Evolutionary conservation across 2,329 filamentous ascomycete species (phyloP).

Genomic region (Xylariaceae sp.): DNA sequence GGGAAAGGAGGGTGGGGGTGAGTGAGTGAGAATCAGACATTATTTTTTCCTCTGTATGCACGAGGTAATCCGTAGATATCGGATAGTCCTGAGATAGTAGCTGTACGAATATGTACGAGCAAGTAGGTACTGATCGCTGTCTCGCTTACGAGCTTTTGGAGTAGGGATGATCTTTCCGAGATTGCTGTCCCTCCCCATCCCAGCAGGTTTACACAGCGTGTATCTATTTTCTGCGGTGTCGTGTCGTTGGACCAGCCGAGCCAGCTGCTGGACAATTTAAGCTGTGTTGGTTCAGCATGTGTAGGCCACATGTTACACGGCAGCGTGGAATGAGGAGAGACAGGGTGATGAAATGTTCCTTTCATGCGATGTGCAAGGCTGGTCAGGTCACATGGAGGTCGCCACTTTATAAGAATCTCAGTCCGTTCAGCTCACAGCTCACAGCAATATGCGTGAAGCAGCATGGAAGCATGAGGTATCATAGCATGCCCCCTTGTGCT

Average conservation of each 20-base stretch:
- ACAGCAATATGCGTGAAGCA: no score
- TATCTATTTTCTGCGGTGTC: neutral
- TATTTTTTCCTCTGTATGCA: neutral
- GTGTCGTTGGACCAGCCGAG: conserved; percentile 4
- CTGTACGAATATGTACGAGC: no score
- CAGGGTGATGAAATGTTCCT: conserved; percentile 10
- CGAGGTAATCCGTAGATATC: neutral
- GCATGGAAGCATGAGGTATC: no score
- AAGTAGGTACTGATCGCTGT: neutral
- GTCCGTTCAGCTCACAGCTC: neutral
- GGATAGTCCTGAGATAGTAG: neutral
- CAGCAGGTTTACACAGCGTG: neutral
- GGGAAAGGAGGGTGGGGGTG: no score
- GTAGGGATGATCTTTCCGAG: conserved; percentile 10
- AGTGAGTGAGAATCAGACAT: neutral
- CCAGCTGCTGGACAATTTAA: conserved; percentile 8
- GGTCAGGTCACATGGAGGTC: neutral
- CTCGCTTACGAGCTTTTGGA: conserved; percentile 12
- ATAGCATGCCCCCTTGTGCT: neutral
- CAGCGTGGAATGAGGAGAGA: conserved; percentile 6
- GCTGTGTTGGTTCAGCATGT: conserved; percentile 12
- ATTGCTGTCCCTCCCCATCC: conserved; percentile 5
- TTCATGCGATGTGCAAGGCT: neutral
- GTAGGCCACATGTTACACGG: conserved; percentile 12
- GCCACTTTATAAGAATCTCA: no score